Evolutionary conservation across 129 eudicot genomes (phyloP), one percentile per base, ranked within the genome.

Genomic region (Lactuca saligna): DNA sequence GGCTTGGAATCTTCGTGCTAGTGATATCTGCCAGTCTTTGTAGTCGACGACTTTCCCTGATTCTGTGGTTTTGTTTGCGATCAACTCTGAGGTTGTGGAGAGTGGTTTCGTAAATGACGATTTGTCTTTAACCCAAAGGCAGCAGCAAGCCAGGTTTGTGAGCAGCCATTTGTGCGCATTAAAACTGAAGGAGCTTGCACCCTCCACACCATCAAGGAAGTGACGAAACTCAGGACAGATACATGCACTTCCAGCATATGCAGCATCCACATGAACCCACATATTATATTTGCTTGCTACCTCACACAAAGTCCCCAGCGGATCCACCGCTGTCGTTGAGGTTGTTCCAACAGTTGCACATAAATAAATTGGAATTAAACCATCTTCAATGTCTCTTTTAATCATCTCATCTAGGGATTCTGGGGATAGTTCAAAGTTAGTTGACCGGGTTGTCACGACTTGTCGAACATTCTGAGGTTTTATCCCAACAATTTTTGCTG

Each of bases 181-280:
- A 54, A 83, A 61, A 48, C 88, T 79, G 34, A 83, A 61, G 2
- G 88, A 83, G 16, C 70, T 42, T 29, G 81, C 84, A 9, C 33
- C 20, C 57, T 83, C 82, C 0, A 72, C 79, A 8, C 84, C 82
- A 15, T 63, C 69, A 35, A 83, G 57, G 63, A 46, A 76, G 5
- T 79, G 81, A 34, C 76, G 73, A 58, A 57, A 65, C 65, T 82
- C 87, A 1, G 87, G 87, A 35, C 74, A 78, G 1, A 82, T 78
- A 33, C 80, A 82, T 1, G 81, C 20, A 20, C 20, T 20, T 20
- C 20, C 20, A 20, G 20, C 20, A 20, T 20, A 20, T 20, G 20
- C 20, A 17, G 86, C 89, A 25, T 84, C 89, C 2, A 84, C 76
- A 51, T 85, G 90, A 4, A 85, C 72, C 90, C 90, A 85, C 5